Evolutionary conservation across 768 basidiomycete species (phyloP).

Genomic region (Macrolepiota albuminosa): DNA sequence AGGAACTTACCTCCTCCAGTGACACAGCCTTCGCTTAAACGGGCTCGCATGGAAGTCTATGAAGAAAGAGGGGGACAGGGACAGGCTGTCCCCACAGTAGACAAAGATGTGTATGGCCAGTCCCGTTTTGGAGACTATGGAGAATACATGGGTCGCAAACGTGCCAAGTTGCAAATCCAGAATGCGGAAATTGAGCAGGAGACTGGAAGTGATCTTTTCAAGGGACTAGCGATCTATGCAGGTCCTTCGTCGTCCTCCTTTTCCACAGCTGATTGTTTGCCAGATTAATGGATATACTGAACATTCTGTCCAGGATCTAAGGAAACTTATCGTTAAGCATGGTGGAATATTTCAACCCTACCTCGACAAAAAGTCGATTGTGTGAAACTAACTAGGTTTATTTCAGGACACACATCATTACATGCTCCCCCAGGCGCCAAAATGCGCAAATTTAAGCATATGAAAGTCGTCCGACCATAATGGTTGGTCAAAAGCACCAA

Average conservation of each 20-base stretch:
- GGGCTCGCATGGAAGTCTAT: conserved; percentile 24
- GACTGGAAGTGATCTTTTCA: conserved; percentile 48
- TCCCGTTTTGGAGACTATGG: conserved; percentile 79
- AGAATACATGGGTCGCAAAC: conserved; percentile 88
- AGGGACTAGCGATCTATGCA: conserved; percentile 79
- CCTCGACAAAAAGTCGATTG: conserved; percentile 69
- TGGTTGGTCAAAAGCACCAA: conserved; percentile 86
- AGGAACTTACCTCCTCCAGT: conserved; percentile 32
- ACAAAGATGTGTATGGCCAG: conserved; percentile 67
- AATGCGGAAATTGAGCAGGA: conserved; percentile 38
- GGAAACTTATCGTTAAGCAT: conserved; percentile 73
- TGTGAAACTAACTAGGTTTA: conserved; percentile 33
- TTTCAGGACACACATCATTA: conserved; percentile 83
- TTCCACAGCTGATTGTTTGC: neutral
- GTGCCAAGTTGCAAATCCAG: conserved; percentile 86
- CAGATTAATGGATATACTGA: conserved; percentile 90
- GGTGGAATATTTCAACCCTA: conserved; percentile 85
- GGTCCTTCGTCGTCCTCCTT: conserved; percentile 20
- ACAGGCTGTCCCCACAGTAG: conserved; percentile 18
- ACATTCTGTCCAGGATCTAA: conserved; percentile 81
- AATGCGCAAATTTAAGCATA: conserved; percentile 78
- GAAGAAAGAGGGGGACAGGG: conserved; percentile 17
- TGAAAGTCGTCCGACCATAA: conserved; percentile 86
- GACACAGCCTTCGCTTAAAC: conserved; percentile 38
- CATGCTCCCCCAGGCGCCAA: conserved; percentile 89